Conservation (phyloP, 108 stramenopile genomes). For the Bacterosira constricta region DNA sequence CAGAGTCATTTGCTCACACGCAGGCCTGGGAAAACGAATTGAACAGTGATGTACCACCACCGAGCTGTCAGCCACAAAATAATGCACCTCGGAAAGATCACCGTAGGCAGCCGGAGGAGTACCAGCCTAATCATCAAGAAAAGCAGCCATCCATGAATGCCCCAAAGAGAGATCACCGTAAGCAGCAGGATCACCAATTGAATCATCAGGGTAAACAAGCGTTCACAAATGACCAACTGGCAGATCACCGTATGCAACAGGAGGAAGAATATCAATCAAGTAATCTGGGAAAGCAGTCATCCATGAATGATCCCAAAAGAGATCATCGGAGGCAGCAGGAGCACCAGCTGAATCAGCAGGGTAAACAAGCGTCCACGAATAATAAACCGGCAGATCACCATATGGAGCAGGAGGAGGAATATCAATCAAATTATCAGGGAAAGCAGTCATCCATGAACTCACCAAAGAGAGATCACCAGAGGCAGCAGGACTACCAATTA, state of each 20-base stretch:
- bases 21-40: slow-evolving; percentile 39
- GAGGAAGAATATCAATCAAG: background rate
- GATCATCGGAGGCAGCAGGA: background rate
- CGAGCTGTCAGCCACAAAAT: slow-evolving; percentile 1
- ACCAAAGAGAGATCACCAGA: background rate
- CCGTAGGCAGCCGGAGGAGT: background rate
- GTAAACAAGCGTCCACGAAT: too few relatives aligned
- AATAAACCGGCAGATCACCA: background rate
- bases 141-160: background rate
- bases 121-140: background rate
- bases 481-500: background rate
- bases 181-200: background rate
- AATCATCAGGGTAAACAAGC: too few relatives aligned
- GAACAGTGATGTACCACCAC: background rate
- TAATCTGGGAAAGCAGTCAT: background rate
- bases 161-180: background rate
- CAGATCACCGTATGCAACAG: background rate
- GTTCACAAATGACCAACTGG: background rate
- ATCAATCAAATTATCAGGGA: background rate
- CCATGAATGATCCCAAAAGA: background rate
- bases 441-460: background rate
- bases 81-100: background rate
- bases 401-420: background rate
- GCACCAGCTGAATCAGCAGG: background rate
- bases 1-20: slow-evolving; percentile 20